Evolutionary conservation across 176 grass and related monocot species (phyloP).

Genomic region (Poa annua): DNA sequence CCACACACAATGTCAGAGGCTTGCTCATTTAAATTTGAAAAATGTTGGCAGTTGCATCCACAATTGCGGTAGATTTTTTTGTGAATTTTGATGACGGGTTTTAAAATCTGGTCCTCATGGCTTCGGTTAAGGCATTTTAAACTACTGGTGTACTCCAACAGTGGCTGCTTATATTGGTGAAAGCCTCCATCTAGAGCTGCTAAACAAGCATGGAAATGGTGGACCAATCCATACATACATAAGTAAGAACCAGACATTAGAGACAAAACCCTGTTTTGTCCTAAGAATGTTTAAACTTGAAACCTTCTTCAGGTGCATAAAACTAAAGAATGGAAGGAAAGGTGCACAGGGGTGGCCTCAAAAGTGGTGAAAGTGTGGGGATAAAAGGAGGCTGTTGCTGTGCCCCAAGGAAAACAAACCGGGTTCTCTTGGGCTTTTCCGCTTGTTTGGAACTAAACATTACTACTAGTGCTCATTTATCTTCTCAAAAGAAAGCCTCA

Average conservation of each 20-base stretch:
- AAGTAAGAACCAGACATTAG: slow-evolving; percentile 53
- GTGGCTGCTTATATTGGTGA: slow-evolving; percentile 28
- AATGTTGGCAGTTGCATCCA: not conserved
- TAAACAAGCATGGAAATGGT: slow-evolving; percentile 34
- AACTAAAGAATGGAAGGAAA: slow-evolving; percentile 65
- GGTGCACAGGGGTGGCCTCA: slow-evolving; percentile 66
- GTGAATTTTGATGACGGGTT: not conserved
- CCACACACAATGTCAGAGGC: not conserved
- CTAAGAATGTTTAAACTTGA: slow-evolving; percentile 90
- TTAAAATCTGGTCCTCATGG: not conserved
- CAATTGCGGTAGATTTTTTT: not conserved
- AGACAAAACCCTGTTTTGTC: slow-evolving; percentile 85
- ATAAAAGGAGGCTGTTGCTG: slow-evolving; percentile 51
- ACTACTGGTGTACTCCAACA: not conserved
- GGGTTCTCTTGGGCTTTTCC: slow-evolving; percentile 70
- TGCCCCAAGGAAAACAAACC: slow-evolving; percentile 55
- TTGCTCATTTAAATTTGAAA: not conserved
- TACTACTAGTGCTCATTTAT: slow-evolving; percentile 2
- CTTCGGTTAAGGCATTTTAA: not conserved
- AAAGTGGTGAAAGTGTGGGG: slow-evolving; percentile 93
- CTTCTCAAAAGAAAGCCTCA: slow-evolving; percentile 75
- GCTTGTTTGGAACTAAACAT: slow-evolving; percentile 68
- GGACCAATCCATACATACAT: slow-evolving; percentile 28
- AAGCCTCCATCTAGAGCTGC: slow-evolving; percentile 37
- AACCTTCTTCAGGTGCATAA: slow-evolving; percentile 69